Evolutionary conservation across 306 rosid genomes (phyloP), one percentile per base, ranked within the genome.

Genomic region (Lablab purpureus): DNA sequence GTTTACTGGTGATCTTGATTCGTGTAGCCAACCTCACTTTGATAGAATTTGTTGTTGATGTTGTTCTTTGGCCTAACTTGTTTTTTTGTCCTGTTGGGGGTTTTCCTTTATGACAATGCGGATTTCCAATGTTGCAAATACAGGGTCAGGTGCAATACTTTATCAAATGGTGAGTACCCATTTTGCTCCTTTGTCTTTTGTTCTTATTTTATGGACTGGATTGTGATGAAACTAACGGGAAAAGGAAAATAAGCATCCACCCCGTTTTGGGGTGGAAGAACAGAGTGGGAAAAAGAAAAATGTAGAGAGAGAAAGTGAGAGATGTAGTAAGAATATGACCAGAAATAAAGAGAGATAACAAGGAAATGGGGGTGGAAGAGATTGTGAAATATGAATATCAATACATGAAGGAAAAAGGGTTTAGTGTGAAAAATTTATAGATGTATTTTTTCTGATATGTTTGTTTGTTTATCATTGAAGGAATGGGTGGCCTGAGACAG

Each of bases 401-500:
- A 19, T 21, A 21, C 60, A 8, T 11, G 23, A 54, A 54, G 15
- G 60, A 13, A 22, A 55, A 56, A n/a, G 46, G 49, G 9, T 10
- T 3, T 43, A 51, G n/a, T 64, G 56, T 81, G 74, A 58, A 81
- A 79, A 0, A 0, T 25, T 64, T 60, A 15, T 60, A 1, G 15
- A 17, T 75, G 12, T 27, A 32, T 46, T 30, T 36, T 27, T 10
- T 15, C 13, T 37, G 18, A 60, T 64, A 40, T 56, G 59, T 79
- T 71, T 77, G 11, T 78, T 18, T 58, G 4, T 78, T 67, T 62
- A 2, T 79, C 18, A 7, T 12, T 77, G 37, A 79, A 95, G 99
- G 99, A 86, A 77, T 25, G 96, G 88, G 65, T 95, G 99, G 99
- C 91, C 97, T 2, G 98, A 95, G 77, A 70, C 91, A 5, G 92